phyloP scores from a whole-genome alignment of 73 alveolate genomes.

The Durusdinium trenchii region DNA sequence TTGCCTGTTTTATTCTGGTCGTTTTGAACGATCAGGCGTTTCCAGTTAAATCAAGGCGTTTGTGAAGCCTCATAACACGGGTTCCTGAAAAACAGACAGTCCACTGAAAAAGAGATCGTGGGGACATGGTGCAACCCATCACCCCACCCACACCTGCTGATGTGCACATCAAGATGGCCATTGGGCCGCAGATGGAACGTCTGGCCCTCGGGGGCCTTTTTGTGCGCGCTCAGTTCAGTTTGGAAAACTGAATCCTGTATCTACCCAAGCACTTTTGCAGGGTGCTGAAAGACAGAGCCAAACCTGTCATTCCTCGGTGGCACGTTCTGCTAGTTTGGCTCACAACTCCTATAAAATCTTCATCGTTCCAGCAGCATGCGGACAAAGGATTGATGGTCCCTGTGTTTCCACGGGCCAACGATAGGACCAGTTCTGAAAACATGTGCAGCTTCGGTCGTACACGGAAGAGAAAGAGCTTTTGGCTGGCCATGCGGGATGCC shows the following conservation, averaged over 20 bases:
- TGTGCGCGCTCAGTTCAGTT: neutral
- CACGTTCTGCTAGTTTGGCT: neutral
- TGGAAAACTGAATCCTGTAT: neutral
- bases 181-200: neutral
- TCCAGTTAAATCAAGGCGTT: neutral
- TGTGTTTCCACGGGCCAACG: neutral
- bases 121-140: neutral
- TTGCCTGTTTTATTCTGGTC: neutral
- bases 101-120: neutral
- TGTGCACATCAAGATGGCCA: neutral
- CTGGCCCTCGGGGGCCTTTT: neutral
- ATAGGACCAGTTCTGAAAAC: neutral
- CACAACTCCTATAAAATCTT: slow-evolving; percentile 15
- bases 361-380: slow-evolving; percentile 8
- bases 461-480: neutral
- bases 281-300: neutral
- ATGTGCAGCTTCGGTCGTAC: slow-evolving; percentile 32
- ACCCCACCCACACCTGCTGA: slow-evolving; percentile 7
- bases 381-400: slow-evolving; percentile 1
- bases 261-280: slow-evolving; percentile 50
- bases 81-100: neutral
- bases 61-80: neutral
- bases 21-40: slow-evolving; percentile 6
- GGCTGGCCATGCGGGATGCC: neutral
- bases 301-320: neutral